Evolutionary conservation across 352 stramenopile genomes (phyloP).

Genomic region (Phytopythium litorale): DNA sequence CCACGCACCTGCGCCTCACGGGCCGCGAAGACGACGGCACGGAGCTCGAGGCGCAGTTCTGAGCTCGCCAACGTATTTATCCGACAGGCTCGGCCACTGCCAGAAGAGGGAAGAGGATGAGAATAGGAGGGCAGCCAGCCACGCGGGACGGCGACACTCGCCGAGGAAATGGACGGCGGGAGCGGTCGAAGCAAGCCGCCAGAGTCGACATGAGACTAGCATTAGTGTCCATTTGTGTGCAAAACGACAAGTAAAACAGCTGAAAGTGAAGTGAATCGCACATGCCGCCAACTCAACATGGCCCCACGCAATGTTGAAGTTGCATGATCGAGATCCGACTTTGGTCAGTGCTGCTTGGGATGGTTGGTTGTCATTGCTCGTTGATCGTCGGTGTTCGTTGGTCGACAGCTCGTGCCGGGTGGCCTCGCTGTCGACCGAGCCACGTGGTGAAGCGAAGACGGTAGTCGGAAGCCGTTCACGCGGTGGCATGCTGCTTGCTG

Average conservation of each 20-base stretch:
- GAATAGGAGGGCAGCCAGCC: background rate
- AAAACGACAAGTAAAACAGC: constrained; percentile 2
- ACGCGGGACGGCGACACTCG: background rate
- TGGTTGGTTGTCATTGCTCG: too few species aligned
- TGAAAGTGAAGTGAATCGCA: background rate
- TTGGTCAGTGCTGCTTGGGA: too few species aligned
- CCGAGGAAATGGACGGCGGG: background rate
- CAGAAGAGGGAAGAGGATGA: background rate
- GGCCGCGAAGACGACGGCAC: constrained; percentile 7
- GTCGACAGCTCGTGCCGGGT: too few species aligned
- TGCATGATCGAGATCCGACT: too few species aligned
- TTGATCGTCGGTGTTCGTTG: too few species aligned
- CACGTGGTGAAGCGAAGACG: too few species aligned
- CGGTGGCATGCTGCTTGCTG: too few species aligned
- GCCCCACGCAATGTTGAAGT: too few species aligned
- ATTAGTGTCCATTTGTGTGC: background rate
- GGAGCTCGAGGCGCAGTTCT: constrained; percentile 7
- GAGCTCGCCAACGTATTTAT: background rate
- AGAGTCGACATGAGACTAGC: too few species aligned
- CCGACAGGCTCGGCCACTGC: background rate
- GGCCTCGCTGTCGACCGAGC: too few species aligned
- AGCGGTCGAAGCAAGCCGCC: background rate
- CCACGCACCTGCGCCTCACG: constrained; percentile 48
- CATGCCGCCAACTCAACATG: too few species aligned
- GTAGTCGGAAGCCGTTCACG: too few species aligned